Evolutionary conservation across 2,329 filamentous ascomycete genomes (phyloP).

Genomic region (Fusarium napiforme): DNA sequence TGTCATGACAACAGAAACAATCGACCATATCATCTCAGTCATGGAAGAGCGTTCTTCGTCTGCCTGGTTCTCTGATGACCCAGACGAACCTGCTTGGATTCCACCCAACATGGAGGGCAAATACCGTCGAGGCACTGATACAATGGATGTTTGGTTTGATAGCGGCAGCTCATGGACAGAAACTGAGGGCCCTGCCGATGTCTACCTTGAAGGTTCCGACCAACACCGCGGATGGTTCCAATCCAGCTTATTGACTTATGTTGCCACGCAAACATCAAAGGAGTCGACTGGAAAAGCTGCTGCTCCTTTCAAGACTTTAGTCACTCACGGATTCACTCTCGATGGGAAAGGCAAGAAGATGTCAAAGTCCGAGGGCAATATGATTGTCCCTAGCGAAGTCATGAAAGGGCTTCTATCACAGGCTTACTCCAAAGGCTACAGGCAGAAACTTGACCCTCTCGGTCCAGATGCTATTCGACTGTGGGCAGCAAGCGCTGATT

Average conservation of each 20-base stretch:
- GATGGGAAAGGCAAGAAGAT: conserved; percentile 95
- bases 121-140: conserved; percentile 85
- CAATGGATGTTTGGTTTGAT: conserved; percentile 99
- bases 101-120: conserved; percentile 68
- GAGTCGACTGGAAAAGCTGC: conserved; percentile 43
- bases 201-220: conserved; percentile 94
- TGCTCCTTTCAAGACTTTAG: conserved; percentile 85
- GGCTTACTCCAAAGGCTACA: conserved; percentile 62
- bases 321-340: conserved; percentile 95
- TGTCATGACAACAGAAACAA: conserved; percentile 80
- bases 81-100: conserved; percentile 82
- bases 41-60: conserved; percentile 84
- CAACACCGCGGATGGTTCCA: conserved; percentile 99
- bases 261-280: conserved; percentile 68
- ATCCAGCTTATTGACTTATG: conserved; percentile 88
- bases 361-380: conserved; percentile 96
- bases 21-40: conserved; percentile 84
- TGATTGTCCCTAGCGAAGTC: conserved; percentile 82
- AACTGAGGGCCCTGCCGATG: conserved; percentile 71
- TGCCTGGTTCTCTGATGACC: conserved; percentile 90
- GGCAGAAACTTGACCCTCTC: conserved; percentile 70
- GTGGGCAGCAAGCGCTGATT: conserved; percentile 93
- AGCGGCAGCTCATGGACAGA: conserved; percentile 93
- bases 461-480: conserved; percentile 88
- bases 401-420: conserved; percentile 85